Evolutionary conservation across 2,329 filamentous ascomycete species (phyloP), one percentile per base, ranked within the genome.

Genomic region (Dactylellina sp.): DNA sequence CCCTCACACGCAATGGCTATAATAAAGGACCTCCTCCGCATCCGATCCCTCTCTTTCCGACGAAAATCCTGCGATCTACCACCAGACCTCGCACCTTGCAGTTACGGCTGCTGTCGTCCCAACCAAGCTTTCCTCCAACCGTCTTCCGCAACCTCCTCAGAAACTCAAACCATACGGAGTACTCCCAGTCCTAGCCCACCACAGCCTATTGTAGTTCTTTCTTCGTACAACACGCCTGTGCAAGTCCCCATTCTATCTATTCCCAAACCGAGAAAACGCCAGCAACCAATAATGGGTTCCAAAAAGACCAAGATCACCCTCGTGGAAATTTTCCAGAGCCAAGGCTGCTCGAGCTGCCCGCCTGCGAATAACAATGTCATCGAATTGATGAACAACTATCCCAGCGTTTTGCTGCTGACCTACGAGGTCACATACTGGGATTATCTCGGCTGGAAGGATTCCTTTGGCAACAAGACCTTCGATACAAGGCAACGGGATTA

Each of bases 381-480:
- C 37, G 77, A 79, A 11, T 49, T 76, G 50, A 78, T 75, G 18
- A 78, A 77, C 6, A 77, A 76, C 35, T 66, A 78, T 24, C 79
- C 79, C 2, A 81, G 81, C 65, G 64, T 81, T 14, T 76, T 79
- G 40, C 78, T 81, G 6, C 76, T 81, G 12, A 80, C 78, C 6
- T 81, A 80, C 75, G 77, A 81, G 59, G 78, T 82, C 22, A 81
- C 80, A 1, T 64, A 80, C 57, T 82, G 81, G 55, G 79, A 81
- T 64, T 78, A 81, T 66, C 74, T 77, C 11, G 80, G 79, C 37
- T 81, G 80, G 80, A 78, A 79, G 47, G 80, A 81, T 56, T 80
- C 79, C 0, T 78, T 79, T 65, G 79, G 78, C 35, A 78, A 71
- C 55, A 64, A 62, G 0, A 46, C 72, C 0, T 81, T 79, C 76